Evolutionary conservation across 2,329 filamentous ascomycete genomes (phyloP).

Genomic region (Alternaria infectoria): DNA sequence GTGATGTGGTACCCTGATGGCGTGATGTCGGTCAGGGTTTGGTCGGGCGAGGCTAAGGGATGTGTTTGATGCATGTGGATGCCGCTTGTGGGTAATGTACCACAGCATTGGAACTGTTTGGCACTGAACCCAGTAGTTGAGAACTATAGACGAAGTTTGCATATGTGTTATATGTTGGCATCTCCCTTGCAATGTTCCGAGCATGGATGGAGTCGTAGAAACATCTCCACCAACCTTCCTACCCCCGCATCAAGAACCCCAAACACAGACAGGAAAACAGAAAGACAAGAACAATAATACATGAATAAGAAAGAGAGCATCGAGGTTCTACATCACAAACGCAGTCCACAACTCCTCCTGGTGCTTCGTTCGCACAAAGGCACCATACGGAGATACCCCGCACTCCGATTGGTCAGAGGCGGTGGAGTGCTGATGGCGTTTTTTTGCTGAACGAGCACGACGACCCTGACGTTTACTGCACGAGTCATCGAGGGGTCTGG

Average conservation of each 20-base stretch:
- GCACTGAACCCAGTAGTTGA: neutral
- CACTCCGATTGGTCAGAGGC: constrained; percentile 22
- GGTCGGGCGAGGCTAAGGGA: neutral
- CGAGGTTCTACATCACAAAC: neutral
- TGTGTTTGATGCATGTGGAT: neutral
- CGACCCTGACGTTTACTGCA: neutral
- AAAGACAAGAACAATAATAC: accelerated
- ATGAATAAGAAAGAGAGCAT: neutral
- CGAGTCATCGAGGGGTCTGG: neutral
- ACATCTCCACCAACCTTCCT: neutral
- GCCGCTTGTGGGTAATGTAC: neutral
- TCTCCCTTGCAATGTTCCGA: neutral
- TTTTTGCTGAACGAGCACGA: neutral
- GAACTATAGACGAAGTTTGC: neutral
- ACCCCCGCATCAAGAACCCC: neutral
- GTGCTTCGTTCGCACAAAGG: neutral
- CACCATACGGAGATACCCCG: constrained; percentile 2
- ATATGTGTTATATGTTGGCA: neutral
- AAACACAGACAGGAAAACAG: neutral
- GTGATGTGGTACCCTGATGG: constrained; percentile 25
- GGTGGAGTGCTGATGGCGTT: constrained; percentile 17
- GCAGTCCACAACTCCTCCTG: neutral
- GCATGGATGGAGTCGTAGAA: neutral
- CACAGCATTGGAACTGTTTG: neutral
- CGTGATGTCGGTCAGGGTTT: constrained; percentile 10